Evolutionary conservation across 1,284 basidiomycete genomes (phyloP).

Genomic region (Takashimella tepidaria): DNA sequence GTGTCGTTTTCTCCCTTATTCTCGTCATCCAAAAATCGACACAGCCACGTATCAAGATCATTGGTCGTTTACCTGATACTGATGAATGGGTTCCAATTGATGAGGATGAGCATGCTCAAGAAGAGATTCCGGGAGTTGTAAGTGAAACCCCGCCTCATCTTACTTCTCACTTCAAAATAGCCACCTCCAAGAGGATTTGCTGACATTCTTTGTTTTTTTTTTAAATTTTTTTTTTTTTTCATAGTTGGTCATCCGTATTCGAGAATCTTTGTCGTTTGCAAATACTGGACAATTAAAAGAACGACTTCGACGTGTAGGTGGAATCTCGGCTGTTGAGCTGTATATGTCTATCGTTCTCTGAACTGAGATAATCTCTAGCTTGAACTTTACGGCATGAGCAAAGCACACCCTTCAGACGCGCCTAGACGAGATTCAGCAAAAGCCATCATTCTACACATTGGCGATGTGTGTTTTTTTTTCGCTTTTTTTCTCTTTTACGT

Average conservation of each 20-base stretch:
- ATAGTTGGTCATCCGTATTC: constrained; percentile 68
- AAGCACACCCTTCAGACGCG: constrained; percentile 77
- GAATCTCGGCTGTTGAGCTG: background rate
- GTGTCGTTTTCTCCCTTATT: constrained; percentile 75
- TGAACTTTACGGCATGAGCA: constrained; percentile 64
- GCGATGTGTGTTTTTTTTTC: constrained; percentile 50
- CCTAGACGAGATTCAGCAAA: constrained; percentile 69
- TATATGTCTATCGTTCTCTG: background rate
- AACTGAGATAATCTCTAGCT: constrained; percentile 21
- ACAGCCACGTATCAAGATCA: constrained; percentile 64
- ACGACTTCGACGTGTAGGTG: constrained; percentile 57
- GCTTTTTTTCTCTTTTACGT: constrained; percentile 3
- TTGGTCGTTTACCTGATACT: constrained; percentile 74
- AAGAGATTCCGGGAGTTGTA: constrained; percentile 61
- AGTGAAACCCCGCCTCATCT: constrained; percentile 10
- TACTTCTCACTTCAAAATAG: background rate
- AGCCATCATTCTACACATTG: constrained; percentile 79
- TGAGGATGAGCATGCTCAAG: constrained; percentile 69
- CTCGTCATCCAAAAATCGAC: constrained; percentile 84
- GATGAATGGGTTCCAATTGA: constrained; percentile 73
- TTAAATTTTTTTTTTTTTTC: no score
- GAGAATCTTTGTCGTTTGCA: constrained; percentile 78
- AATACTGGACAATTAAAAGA: constrained; percentile 85
- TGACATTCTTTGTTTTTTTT: background rate
- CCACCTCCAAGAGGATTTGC: background rate